Evolutionary conservation across 2,329 filamentous ascomycete species (phyloP).

Genomic region (Fusarium heterosporum): DNA sequence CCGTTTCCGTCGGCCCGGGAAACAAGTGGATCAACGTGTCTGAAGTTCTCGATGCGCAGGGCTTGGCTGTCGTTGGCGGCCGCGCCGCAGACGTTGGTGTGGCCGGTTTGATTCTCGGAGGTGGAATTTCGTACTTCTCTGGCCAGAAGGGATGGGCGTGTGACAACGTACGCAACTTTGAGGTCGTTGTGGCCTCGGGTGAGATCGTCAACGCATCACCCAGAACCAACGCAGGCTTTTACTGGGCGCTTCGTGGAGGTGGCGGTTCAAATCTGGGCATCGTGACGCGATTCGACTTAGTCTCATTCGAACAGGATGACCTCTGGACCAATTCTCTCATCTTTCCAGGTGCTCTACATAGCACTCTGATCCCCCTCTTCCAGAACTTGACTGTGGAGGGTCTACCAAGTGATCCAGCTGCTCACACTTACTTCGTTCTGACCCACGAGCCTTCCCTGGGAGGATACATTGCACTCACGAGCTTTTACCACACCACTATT

Average conservation of each 20-base stretch:
- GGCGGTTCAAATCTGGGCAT: conserved; percentile 27
- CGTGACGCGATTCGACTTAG: conserved; percentile 48
- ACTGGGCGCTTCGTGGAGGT: conserved; percentile 25
- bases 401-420: not conserved
- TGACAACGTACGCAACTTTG: conserved; percentile 58
- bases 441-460: not conserved
- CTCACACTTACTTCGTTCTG: not conserved
- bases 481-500: not conserved
- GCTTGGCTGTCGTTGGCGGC: conserved; percentile 15
- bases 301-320: conserved; percentile 45
- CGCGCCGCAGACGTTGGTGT: conserved; percentile 49
- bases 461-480: not conserved
- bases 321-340: conserved; percentile 46
- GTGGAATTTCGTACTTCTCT: conserved; percentile 55
- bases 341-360: not conserved
- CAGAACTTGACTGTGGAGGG: conserved; percentile 6
- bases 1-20: conserved; percentile 20
- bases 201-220: conserved; percentile 50
- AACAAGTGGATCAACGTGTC: conserved; percentile 27
- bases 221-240: conserved; percentile 5
- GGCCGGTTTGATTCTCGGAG: conserved; percentile 51
- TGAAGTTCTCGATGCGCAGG: conserved; percentile 5
- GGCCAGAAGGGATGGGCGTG: conserved; percentile 59
- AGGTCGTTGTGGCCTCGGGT: conserved; percentile 62
- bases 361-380: conserved; percentile 36